Evolutionary conservation across 441 rosid genomes (phyloP).

Genomic region (Geranium incanum): DNA sequence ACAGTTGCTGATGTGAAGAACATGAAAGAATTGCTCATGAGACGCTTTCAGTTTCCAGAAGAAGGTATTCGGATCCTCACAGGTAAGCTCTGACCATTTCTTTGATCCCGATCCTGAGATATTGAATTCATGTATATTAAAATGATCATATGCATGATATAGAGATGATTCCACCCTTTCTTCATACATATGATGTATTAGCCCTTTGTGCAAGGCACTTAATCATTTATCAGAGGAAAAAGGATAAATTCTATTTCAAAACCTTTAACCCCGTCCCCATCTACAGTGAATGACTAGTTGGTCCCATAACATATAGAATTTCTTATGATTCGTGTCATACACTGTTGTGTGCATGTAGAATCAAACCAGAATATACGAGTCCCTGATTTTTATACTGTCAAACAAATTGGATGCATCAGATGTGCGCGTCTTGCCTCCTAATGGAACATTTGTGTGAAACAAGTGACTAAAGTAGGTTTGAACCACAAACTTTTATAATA

Average conservation of each 20-base stretch:
- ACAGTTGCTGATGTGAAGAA: slow-evolving; percentile 19
- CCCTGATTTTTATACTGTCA: not conserved
- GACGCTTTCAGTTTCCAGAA: slow-evolving; percentile 17
- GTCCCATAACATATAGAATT: not conserved
- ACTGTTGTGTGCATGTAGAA: not conserved
- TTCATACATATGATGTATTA: not conserved
- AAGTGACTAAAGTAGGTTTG: not conserved
- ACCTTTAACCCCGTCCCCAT: not conserved
- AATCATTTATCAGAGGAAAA: not conserved
- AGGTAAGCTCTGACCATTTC: slow-evolving; percentile 2
- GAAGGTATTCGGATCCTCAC: slow-evolving; percentile 22
- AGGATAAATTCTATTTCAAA: not conserved
- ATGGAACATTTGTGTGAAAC: not conserved
- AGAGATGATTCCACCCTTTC: not conserved
- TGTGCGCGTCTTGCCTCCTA: not conserved
- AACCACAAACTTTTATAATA: not conserved
- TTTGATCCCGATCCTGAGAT: not conserved
- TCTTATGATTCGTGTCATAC: not conserved
- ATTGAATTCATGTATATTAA: not conserved
- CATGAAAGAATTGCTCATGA: slow-evolving; percentile 24
- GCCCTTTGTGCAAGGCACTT: not conserved
- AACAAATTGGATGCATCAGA: not conserved
- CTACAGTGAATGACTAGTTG: not conserved
- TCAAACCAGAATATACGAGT: not conserved
- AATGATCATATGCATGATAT: not conserved